Conservation (phyloP, 75 land plant genomes). For the Ceratopteris richardii region DNA sequence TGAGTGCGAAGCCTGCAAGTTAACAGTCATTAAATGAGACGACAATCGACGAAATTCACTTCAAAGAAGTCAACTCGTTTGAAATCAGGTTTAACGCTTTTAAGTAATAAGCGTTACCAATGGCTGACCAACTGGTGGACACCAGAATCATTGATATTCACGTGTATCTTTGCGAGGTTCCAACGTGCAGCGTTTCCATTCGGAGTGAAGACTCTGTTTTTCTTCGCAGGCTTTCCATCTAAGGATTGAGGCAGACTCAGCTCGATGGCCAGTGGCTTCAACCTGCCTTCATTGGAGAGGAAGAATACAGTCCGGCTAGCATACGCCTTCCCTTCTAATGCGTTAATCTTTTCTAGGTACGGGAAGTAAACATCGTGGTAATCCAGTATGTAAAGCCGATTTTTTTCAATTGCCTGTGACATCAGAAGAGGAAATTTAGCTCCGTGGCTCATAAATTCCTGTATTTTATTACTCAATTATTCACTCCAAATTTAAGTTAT, state of each 20-base stretch:
- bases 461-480: no score
- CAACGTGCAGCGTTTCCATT: conserved; percentile 30
- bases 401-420: conserved; percentile 35
- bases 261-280: conserved; percentile 53
- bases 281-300: conserved; percentile 23
- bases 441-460: no score
- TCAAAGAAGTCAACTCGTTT: no score
- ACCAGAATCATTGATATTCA: no score
- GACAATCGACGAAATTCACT: no score
- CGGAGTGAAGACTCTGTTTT: conserved; percentile 37
- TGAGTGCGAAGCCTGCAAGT: conserved; percentile 50
- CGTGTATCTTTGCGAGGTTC: conserved; percentile 54
- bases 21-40: background rate
- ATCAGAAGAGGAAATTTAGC: no score
- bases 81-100: no score
- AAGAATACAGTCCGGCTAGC: conserved; percentile 46
- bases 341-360: conserved; percentile 32
- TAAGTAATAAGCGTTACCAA: conserved; percentile 39
- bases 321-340: conserved; percentile 20
- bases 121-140: conserved; percentile 58
- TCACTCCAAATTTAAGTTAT: no score
- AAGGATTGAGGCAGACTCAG: conserved; percentile 23
- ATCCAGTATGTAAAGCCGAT: conserved; percentile 41
- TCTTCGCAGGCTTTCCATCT: conserved; percentile 4
- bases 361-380: no score